phyloP scores from a whole-genome alignment of 352 stramenopile genomes.

The Phytophthora cajani region DNA sequence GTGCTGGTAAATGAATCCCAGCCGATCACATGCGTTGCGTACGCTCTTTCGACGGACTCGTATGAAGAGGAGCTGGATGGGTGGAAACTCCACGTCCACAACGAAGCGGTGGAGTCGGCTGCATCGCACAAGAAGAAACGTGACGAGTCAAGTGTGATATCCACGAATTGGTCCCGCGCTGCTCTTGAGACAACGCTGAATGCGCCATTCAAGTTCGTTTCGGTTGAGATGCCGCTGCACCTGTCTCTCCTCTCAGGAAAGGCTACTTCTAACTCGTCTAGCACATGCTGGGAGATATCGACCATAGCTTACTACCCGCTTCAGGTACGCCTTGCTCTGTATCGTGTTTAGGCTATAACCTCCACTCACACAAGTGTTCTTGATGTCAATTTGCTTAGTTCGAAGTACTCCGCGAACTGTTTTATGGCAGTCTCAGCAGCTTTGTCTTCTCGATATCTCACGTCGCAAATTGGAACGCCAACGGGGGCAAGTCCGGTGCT shows the following conservation, averaged over 20 bases:
- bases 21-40: conserved; percentile 95
- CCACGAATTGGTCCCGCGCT: conserved; percentile 73
- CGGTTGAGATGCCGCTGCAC: conserved; percentile 68
- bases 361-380: conserved; percentile 4
- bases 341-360: neutral
- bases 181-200: conserved; percentile 63
- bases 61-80: conserved; percentile 78
- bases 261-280: conserved; percentile 36
- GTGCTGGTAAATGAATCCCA: conserved; percentile 94
- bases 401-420: conserved; percentile 93
- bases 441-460: conserved; percentile 89
- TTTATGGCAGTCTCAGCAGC: conserved; percentile 65
- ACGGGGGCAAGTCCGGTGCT: conserved; percentile 97
- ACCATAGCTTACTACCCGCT: conserved; percentile 80
- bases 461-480: conserved; percentile 91
- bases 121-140: conserved; percentile 19
- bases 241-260: conserved; percentile 59
- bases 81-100: conserved; percentile 71
- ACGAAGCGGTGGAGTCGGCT: conserved; percentile 45
- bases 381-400: conserved; percentile 58
- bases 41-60: conserved; percentile 93
- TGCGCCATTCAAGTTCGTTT: conserved; percentile 68
- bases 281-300: conserved; percentile 73
- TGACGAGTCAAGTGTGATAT: conserved; percentile 34
- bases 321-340: conserved; percentile 50